Evolutionary conservation across 73 alveolate genomes (phyloP).

Genomic region (Paramecium pentaurelia): DNA sequence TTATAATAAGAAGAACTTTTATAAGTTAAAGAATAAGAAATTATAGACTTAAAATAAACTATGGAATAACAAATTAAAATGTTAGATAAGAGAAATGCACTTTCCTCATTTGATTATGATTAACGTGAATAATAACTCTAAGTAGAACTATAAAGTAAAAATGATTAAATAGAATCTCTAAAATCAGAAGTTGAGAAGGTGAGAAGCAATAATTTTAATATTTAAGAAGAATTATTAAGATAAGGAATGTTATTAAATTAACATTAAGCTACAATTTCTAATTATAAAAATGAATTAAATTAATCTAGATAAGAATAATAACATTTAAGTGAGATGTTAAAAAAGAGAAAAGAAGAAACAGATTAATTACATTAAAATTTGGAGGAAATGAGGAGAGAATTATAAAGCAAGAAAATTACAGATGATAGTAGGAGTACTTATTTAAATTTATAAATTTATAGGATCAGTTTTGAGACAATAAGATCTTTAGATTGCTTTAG

Average conservation of each 20-base stretch:
- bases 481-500: constrained; percentile 23
- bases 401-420: not conserved
- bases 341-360: constrained; percentile 35
- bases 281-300: not conserved
- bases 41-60: not conserved
- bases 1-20: not conserved
- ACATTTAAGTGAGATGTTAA: constrained; percentile 15
- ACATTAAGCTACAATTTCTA: not conserved
- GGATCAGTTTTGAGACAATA: constrained; percentile 25
- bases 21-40: not conserved
- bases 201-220: constrained; percentile 27
- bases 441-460: not conserved
- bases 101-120: not conserved
- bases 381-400: constrained; percentile 6
- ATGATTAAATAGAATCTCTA: not conserved
- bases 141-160: not conserved
- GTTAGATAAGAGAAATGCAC: not conserved
- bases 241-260: constrained; percentile 7
- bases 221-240: constrained; percentile 35
- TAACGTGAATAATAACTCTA: not conserved
- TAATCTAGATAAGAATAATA: constrained; percentile 38
- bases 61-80: constrained; percentile 35
- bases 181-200: constrained; percentile 18
- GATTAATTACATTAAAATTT: constrained; percentile 20
- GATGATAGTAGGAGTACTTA: constrained; percentile 42